Base-by-base conservation (phyloP, 2,329 filamentous ascomycete genomes). In the Penicillium occitanis region DNA sequence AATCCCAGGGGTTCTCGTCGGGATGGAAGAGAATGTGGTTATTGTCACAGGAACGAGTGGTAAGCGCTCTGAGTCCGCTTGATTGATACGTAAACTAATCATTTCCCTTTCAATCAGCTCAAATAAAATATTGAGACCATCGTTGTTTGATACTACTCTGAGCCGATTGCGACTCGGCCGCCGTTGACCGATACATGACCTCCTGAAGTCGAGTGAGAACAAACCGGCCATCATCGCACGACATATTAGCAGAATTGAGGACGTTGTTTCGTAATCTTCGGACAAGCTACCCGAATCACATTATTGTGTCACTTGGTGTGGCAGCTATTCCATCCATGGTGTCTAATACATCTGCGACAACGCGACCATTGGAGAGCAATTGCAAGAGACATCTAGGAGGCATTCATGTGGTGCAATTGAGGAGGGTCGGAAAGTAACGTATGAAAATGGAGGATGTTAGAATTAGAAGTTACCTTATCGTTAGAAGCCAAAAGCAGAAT, bases 1-100 rank as follows among this genome's bases (percentile, higher is more conserved):
- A n/a, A 1, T 6, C 17, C 13, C 33, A 22, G n/a, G n/a, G 53
- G 5, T 57, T 37, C 5, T 37, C 53, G 2, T 57, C 53, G 2
- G 53, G 53, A 40, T 57, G 53, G 53, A 57, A 57, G 53, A 37
- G 53, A 57, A 35, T 57, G 30, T 57, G 53, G 53, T n/a, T 57
- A 40, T 22, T 57, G 33, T 6, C 53, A 13, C 33, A 57, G 25
- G 53, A 57, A 40, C 53, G 53, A 57, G 53, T 19, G 53, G 53
- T 57, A 25, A 57, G 30, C 11, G n/a, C n/a, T 37, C 13, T 7
- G 11, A 17, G 2, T 7, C n/a, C 13, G 1, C 2, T 8, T 14
- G 4, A 8, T 57, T 37, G 30, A 40, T 14, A 57, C n/a, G 5
- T 11, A 37, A 25, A 5, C 53, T 57, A 57, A 57, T 25, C 33